phyloP scores from a whole-genome alignment of 2,329 filamentous ascomycete genomes.

The Hypocrella siamensis region DNA sequence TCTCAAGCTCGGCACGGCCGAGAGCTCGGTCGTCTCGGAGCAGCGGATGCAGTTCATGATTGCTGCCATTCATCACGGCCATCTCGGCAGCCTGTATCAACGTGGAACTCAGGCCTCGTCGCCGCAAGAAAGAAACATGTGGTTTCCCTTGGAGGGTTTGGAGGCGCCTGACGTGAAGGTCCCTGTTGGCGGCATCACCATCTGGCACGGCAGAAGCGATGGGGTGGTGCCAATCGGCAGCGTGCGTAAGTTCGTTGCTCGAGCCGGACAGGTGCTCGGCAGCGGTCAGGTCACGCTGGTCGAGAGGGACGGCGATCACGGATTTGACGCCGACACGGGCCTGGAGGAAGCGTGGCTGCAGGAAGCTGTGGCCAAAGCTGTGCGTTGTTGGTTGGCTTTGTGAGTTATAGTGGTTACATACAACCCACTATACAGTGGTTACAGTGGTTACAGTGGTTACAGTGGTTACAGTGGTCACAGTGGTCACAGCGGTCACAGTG shows the following conservation, averaged over 20 bases:
- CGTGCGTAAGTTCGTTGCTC: background rate
- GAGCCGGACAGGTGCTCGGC: background rate
- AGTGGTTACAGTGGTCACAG: too few species aligned
- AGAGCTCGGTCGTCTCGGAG: background rate
- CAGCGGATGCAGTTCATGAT: background rate
- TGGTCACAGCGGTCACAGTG: too few species aligned
- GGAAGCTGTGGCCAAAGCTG: background rate
- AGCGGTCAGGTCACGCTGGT: background rate
- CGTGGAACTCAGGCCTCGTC: background rate
- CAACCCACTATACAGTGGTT: background rate
- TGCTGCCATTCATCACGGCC: background rate
- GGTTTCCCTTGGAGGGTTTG: background rate
- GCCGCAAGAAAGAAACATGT: background rate
- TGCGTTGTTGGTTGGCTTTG: background rate
- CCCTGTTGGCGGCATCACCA: background rate
- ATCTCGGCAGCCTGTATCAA: background rate
- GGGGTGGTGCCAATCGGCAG: background rate
- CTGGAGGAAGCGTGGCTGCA: background rate
- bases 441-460: background rate
- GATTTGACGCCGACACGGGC: background rate
- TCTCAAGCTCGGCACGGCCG: background rate
- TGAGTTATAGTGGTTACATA: background rate
- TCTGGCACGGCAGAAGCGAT: background rate
- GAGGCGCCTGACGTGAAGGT: background rate
- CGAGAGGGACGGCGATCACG: conserved; percentile 1